Conservation (phyloP, 768 basidiomycete genomes). For the Xanthoconium purpureum region DNA sequence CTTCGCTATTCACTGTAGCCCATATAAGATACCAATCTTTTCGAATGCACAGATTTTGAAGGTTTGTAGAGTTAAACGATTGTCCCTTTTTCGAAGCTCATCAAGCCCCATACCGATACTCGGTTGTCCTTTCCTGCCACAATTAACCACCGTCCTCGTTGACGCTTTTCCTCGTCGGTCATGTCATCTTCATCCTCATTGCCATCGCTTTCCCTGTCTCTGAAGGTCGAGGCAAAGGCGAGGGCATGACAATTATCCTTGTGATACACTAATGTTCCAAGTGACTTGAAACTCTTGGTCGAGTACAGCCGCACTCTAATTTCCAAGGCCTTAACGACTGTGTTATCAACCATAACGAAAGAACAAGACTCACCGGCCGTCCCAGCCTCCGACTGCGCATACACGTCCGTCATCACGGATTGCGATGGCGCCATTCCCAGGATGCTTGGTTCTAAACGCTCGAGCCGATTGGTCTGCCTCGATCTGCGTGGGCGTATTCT, state of each 20-base stretch:
- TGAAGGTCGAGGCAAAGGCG: conserved; percentile 52
- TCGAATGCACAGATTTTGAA: not conserved
- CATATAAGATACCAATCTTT: conserved; percentile 6
- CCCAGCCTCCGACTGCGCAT: conserved; percentile 92
- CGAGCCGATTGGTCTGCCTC: conserved; percentile 27
- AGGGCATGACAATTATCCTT: conserved; percentile 73
- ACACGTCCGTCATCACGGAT: conserved; percentile 74
- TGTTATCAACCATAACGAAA: not conserved
- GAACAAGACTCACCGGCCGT: conserved; percentile 68
- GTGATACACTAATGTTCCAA: conserved; percentile 85
- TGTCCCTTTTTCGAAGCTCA: conserved; percentile 31
- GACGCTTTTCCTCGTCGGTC: conserved; percentile 40
- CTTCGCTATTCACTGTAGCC: conserved; percentile 20
- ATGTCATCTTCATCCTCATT: conserved; percentile 40
- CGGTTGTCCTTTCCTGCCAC: conserved; percentile 66
- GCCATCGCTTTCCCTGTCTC: not conserved
- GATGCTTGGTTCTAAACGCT: conserved; percentile 62
- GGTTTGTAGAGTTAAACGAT: not conserved
- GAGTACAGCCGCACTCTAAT: conserved; percentile 79
- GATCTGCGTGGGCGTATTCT: conserved; percentile 7
- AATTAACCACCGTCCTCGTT: conserved; percentile 59
- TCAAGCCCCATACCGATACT: conserved; percentile 69
- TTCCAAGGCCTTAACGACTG: not conserved
- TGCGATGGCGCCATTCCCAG: conserved; percentile 76
- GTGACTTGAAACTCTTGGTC: conserved; percentile 71